Percentiles rank a stretch among this genome's conserved stretches.
Evolutionary conservation across 805 yeast genomes (phyloP).

Genomic region (Saccharomycopsis javanensis): DNA sequence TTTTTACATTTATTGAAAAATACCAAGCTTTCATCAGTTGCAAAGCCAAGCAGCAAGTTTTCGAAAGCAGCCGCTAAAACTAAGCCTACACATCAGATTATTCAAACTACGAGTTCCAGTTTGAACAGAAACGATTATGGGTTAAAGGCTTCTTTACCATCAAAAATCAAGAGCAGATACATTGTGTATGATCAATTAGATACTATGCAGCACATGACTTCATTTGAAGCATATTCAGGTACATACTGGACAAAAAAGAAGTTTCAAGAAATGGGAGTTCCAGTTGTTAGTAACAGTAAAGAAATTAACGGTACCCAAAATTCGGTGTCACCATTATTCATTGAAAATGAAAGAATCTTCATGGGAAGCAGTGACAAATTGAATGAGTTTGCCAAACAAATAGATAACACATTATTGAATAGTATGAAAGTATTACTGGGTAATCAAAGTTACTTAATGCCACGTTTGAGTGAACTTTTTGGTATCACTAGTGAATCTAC

Average conservation of each 20-base stretch:
- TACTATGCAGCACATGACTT: constrained; percentile 56
- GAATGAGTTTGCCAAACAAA: not conserved
- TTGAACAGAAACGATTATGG: constrained; percentile 67
- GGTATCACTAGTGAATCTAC: constrained; percentile 23
- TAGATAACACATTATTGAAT: not conserved
- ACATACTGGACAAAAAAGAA: constrained; percentile 50
- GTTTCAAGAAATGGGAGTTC: constrained; percentile 59
- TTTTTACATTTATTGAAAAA: constrained; percentile 16
- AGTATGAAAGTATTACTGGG: not conserved
- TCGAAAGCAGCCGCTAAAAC: constrained; percentile 23
- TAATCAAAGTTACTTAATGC: not conserved
- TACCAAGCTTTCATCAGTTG: constrained; percentile 29
- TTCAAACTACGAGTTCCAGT: constrained; percentile 58
- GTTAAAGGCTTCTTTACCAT: constrained; percentile 60
- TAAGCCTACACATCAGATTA: constrained; percentile 62
- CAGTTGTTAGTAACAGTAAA: constrained; percentile 29
- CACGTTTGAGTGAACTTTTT: constrained; percentile 10
- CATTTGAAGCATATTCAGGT: constrained; percentile 56
- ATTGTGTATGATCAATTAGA: constrained; percentile 60
- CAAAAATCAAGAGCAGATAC: constrained; percentile 46
- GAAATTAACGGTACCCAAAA: not conserved
- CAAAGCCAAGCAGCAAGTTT: constrained; percentile 24
- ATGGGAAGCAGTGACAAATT: not conserved
- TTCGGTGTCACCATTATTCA: not conserved
- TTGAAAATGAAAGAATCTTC: not conserved